These are phyloP conservation scores for Xylaria sp. DNA, from an alignment of 2,329 filamentous ascomycete genomes.

Conservation along the genomic window DNA sequence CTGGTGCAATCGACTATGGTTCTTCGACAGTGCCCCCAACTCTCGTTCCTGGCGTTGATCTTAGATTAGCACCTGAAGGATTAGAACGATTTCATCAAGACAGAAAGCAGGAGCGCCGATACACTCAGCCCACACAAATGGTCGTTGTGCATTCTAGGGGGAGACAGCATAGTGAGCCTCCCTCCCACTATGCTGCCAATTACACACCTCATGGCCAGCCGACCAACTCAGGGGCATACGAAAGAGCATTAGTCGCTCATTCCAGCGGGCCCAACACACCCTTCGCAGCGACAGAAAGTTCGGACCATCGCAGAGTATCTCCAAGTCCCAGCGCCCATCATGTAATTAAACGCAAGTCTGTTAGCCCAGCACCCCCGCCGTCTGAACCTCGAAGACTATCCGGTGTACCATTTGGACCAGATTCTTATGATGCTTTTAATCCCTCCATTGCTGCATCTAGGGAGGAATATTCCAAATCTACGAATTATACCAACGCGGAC, in stretches of 20 bases:
- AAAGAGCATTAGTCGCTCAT: constrained; percentile 52
- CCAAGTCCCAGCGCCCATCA: constrained; percentile 60
- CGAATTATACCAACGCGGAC: constrained; percentile 62
- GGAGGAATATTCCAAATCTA: constrained; percentile 47
- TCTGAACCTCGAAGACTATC: constrained; percentile 63
- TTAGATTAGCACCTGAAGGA: constrained; percentile 65
- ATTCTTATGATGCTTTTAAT: constrained; percentile 79
- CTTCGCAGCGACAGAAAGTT: constrained; percentile 27
- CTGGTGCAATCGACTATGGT: constrained; percentile 52
- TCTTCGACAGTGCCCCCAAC: constrained; percentile 64
- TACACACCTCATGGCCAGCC: constrained; percentile 41
- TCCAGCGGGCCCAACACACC: constrained; percentile 40
- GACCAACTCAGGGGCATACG: constrained; percentile 41
- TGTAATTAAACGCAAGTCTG: constrained; percentile 75
- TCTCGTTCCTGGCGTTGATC: constrained; percentile 70
- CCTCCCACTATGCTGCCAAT: constrained; percentile 42
- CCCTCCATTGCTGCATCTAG: constrained; percentile 59
- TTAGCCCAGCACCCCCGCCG: constrained; percentile 73
- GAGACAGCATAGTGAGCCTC: constrained; percentile 50
- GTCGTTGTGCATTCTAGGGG: constrained; percentile 56
- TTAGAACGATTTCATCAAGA: constrained; percentile 68
- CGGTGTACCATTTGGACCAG: constrained; percentile 76
- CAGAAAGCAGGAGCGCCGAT: constrained; percentile 58
- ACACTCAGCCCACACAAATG: constrained; percentile 54
- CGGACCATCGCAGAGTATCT: constrained; percentile 49